phyloP scores from a whole-genome alignment of 257 asterid genomes.

The Lithospermum erythrorhizon region DNA sequence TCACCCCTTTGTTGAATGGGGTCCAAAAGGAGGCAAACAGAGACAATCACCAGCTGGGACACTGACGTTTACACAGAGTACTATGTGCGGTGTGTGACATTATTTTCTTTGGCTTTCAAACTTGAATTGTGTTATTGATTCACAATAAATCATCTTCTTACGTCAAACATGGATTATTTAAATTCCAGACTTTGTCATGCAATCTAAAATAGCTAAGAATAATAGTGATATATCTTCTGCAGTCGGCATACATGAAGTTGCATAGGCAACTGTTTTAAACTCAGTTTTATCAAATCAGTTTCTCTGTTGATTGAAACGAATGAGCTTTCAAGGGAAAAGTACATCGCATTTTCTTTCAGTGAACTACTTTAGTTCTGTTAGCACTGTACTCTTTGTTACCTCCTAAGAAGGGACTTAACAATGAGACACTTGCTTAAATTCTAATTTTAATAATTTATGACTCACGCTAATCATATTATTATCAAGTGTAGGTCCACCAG shows the following conservation, averaged over 20 bases:
- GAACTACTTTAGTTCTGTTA: neutral
- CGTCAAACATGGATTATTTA: neutral
- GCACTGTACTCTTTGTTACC: too few relatives aligned
- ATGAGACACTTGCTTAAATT: too few relatives aligned
- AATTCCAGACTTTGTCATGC: too few relatives aligned
- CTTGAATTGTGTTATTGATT: neutral
- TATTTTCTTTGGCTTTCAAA: neutral
- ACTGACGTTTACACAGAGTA: conserved; percentile 59
- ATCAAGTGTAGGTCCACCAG: conserved; percentile 53
- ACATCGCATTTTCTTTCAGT: neutral
- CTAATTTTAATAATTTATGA: neutral
- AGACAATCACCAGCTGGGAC: conserved; percentile 72
- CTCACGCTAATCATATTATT: neutral
- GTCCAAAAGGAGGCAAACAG: conserved; percentile 45
- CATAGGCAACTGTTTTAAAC: neutral
- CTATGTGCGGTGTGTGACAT: conserved; percentile 73
- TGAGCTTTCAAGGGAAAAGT: too few relatives aligned
- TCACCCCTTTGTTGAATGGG: conserved; percentile 83
- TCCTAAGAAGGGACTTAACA: too few relatives aligned
- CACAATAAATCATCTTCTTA: neutral
- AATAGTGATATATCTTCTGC: too few relatives aligned
- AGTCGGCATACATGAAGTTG: too few relatives aligned
- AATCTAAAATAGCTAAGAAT: too few relatives aligned
- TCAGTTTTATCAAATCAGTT: neutral
- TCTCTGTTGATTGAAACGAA: neutral